Percentiles rank a stretch among this genome's conserved stretches.
Conservation (phyloP, 495 filamentous ascomycete species). For the Penicillium macrosclerotiorum region DNA sequence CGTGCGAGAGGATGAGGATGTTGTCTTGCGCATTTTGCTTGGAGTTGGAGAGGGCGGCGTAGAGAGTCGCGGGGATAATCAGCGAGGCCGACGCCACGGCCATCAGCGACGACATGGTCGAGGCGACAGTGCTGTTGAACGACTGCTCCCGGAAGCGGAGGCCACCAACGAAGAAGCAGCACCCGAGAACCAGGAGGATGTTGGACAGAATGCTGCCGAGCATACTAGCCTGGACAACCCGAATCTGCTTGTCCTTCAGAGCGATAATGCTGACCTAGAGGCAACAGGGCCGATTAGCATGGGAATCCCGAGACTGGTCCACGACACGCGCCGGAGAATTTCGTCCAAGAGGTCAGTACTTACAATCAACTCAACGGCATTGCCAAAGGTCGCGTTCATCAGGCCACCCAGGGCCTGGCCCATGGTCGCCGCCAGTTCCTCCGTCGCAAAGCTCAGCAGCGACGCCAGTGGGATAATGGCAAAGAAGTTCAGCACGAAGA, state of each 20-base stretch:
- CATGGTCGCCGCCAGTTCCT: constrained; percentile 79
- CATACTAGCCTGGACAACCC: constrained; percentile 97
- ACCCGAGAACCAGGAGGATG: constrained; percentile 89
- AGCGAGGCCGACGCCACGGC: constrained; percentile 85
- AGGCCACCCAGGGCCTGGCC: constrained; percentile 90
- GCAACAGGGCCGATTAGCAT: constrained; percentile 13
- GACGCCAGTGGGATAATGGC: constrained; percentile 94
- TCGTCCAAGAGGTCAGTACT: constrained; percentile 33
- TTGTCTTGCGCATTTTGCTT: constrained; percentile 36
- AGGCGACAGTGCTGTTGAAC: constrained; percentile 87
- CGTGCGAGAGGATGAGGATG: constrained; percentile 82
- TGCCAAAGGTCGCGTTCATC: constrained; percentile 95
- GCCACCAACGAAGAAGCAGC: constrained; percentile 93
- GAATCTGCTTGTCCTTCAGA: constrained; percentile 77
- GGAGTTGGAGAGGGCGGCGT: constrained; percentile 50
- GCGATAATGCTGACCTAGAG: constrained; percentile 89
- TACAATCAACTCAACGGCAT: constrained; percentile 98
- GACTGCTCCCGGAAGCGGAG: constrained; percentile 62
- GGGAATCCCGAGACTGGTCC: no score
- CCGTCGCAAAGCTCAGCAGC: constrained; percentile 90
- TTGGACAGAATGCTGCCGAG: constrained; percentile 96
- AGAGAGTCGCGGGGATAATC: constrained; percentile 86
- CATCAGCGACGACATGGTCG: constrained; percentile 96
- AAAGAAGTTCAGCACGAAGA: constrained; percentile 91
- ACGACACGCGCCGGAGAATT: no score